These are phyloP conservation scores for Kwoniella sp. DNA, from an alignment of 768 basidiomycete species.

Conservation along the genomic window DNA sequence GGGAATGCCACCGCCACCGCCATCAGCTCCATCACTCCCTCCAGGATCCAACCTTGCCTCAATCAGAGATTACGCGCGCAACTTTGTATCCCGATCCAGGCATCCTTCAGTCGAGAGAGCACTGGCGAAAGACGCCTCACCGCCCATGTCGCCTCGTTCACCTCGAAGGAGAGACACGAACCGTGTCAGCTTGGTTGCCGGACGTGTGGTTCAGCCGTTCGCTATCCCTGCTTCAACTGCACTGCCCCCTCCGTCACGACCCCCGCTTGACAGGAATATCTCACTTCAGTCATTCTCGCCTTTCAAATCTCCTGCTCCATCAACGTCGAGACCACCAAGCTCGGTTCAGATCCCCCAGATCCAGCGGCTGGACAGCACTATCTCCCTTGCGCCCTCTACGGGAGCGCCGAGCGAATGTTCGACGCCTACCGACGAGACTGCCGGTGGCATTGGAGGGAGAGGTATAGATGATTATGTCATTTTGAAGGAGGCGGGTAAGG, in stretches of 20 bases:
- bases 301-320: constrained; percentile 39
- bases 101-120: constrained; percentile 25
- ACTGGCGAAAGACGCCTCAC: constrained; percentile 21
- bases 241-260: constrained; percentile 41
- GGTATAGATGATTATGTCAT: constrained; percentile 85
- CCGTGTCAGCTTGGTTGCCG: constrained; percentile 50
- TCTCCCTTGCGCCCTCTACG: constrained; percentile 53
- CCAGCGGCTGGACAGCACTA: constrained; percentile 46
- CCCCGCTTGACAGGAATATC: constrained; percentile 29
- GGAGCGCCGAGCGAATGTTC: constrained; percentile 52
- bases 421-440: constrained; percentile 52
- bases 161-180: constrained; percentile 43
- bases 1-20: constrained; percentile 8
- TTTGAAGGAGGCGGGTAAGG: constrained; percentile 84
- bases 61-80: constrained; percentile 43
- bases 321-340: constrained; percentile 9
- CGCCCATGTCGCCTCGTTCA: constrained; percentile 42
- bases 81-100: constrained; percentile 23
- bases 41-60: constrained; percentile 29
- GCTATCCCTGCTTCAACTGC: constrained; percentile 46
- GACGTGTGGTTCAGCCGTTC: constrained; percentile 52
- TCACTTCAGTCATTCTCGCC: constrained; percentile 52
- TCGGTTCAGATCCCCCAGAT: constrained; percentile 24
- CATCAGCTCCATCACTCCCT: too few species aligned
- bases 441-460: constrained; percentile 62